Percentiles rank a stretch among this genome's conserved stretches.
Conservation (phyloP, 441 rosid genomes). For the Adansonia madagascariensis region DNA sequence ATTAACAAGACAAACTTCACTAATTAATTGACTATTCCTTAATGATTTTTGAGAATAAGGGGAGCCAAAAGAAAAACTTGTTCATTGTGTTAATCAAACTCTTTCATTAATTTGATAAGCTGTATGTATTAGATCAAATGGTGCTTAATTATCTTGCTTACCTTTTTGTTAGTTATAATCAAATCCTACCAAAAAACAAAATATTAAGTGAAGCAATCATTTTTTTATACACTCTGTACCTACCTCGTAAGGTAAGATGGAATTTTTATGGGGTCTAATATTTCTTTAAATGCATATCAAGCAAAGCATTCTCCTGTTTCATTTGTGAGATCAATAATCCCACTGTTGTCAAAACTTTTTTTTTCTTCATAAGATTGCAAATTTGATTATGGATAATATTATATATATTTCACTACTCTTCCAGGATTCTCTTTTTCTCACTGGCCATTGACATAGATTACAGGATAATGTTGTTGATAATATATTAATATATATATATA, state of each 20-base stretch:
- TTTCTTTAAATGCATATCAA: background rate
- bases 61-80: too few relatives aligned
- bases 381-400: too few relatives aligned
- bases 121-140: background rate
- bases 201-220: background rate
- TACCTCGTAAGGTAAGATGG: background rate
- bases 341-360: background rate
- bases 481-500: too few relatives aligned
- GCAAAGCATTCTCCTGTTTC: background rate
- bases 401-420: too few relatives aligned
- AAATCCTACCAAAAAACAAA: background rate
- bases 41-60: background rate
- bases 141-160: background rate
- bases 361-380: too few relatives aligned
- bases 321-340: background rate
- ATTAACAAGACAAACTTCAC: too few relatives aligned
- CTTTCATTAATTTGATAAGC: background rate
- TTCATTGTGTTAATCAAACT: background rate
- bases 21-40: background rate
- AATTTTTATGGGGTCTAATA: too few relatives aligned
- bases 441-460: too few relatives aligned
- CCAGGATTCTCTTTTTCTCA: too few relatives aligned
- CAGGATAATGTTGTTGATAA: too few relatives aligned
- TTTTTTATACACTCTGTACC: background rate
- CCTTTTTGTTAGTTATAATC: background rate